Percentiles rank a stretch among this genome's conserved stretches.
These are phyloP conservation scores for Salvia rosmarinus DNA, from an alignment of 257 asterid genomes.

Conservation along the genomic window DNA sequence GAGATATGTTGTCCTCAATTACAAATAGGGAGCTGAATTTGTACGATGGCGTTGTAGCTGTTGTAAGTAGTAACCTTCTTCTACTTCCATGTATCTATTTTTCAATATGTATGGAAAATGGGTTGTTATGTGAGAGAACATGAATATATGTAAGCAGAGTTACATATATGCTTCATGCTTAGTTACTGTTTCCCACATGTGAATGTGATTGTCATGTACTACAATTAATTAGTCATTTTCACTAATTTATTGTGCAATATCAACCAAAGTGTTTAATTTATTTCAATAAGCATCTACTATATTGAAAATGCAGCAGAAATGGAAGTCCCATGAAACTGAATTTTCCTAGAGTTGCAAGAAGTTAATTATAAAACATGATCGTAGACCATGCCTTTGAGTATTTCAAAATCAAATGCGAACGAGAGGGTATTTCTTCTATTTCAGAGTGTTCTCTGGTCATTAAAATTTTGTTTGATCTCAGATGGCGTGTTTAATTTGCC, in stretches of 20 bases:
- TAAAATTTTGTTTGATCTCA: background rate
- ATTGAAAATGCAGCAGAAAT: background rate
- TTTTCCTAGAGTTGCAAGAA: background rate
- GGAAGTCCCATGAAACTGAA: background rate
- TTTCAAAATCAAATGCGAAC: background rate
- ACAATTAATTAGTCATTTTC: background rate
- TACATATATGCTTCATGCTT: background rate
- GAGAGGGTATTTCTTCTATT: background rate
- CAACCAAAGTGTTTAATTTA: background rate
- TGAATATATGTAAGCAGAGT: background rate
- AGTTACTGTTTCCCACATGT: background rate
- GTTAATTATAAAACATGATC: background rate
- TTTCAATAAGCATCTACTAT: background rate
- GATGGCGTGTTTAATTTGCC: background rate
- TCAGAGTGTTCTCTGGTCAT: background rate
- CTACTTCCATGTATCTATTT: constrained; percentile 20
- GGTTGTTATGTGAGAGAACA: constrained; percentile 12
- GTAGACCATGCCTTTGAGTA: background rate
- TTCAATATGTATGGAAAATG: constrained; percentile 15
- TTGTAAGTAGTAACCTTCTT: constrained; percentile 65
- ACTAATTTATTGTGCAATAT: constrained; percentile 17
- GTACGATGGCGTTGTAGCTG: constrained; percentile 89
- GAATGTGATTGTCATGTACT: background rate
- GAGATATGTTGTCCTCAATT: constrained; percentile 71
- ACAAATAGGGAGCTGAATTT: constrained; percentile 64